Conservation (phyloP, 805 yeast species). For the Candida arabinofermentans region DNA sequence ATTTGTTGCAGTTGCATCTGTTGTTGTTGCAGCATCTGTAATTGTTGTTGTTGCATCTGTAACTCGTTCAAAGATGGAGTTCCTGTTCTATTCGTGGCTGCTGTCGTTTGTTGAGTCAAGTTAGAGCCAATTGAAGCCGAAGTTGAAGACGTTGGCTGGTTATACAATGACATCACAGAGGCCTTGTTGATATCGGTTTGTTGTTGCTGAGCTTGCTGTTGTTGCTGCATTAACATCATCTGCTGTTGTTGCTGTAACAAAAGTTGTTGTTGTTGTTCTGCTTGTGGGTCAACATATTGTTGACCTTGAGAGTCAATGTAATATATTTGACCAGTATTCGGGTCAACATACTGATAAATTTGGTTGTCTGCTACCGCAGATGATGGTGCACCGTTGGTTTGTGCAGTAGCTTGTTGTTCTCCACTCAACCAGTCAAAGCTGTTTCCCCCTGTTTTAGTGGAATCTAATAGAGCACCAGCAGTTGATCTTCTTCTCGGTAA, state of each 20-base stretch:
- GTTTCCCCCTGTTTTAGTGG: slow-evolving; percentile 32
- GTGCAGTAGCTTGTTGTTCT: slow-evolving; percentile 16
- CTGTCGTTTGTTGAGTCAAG: slow-evolving; percentile 8
- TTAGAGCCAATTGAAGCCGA: slow-evolving; percentile 7
- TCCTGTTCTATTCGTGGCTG: background rate
- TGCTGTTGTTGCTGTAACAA: slow-evolving; percentile 21
- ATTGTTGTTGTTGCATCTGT: slow-evolving; percentile 7
- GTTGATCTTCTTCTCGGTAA: slow-evolving; percentile 38
- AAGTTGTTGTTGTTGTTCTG: slow-evolving; percentile 24
- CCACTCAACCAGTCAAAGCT: slow-evolving; percentile 35
- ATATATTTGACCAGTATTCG: slow-evolving; percentile 60
- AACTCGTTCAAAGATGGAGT: slow-evolving; percentile 5
- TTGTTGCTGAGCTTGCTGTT: slow-evolving; percentile 16
- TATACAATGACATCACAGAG: slow-evolving; percentile 6
- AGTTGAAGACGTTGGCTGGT: slow-evolving; percentile 1
- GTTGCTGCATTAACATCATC: slow-evolving; percentile 15
- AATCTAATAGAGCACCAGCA: slow-evolving; percentile 26
- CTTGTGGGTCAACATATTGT: slow-evolving; percentile 47
- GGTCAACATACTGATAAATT: slow-evolving; percentile 68
- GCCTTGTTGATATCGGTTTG: slow-evolving; percentile 4
- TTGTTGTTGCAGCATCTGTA: slow-evolving; percentile 12
- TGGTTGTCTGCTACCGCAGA: slow-evolving; percentile 36
- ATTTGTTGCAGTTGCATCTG: slow-evolving; percentile 13
- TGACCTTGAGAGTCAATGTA: slow-evolving; percentile 69
- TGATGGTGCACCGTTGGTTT: slow-evolving; percentile 19